Base-by-base conservation (phyloP, 805 yeast genomes). In the Nakazawaea wickerhamii region DNA sequence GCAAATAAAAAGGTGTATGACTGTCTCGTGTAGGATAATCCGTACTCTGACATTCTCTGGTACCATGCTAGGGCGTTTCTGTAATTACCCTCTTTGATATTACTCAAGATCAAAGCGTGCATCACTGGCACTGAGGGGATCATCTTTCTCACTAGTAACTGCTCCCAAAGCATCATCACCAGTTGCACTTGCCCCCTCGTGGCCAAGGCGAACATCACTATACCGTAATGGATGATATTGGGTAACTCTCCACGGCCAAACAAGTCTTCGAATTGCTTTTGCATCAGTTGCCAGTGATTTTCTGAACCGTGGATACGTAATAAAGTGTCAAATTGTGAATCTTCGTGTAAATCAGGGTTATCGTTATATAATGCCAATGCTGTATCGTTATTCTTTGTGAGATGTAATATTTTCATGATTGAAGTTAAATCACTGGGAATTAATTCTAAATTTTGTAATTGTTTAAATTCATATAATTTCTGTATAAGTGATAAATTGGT, bases 151-250 rank as follows among this genome's bases (percentile, higher is more conserved):
- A 64, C 58, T 4, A 61, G 36, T 23, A 79, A 51, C 51, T 75
- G 72, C n/a, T 61, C 46, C 59, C 68, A 81, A 44, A 84, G 61
- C 44, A 55, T 58, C 21, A 71, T 73, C 9, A 74, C 78, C 54
- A 68, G 72, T 30, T 57, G 68, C 31, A 53, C 59, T 49, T 74
- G 77, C 8, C 76, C 81, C 26, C 64, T 55, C 4, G 53, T 48
- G 1, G 85, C 79, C 46, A 84, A 60, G 0, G 84, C 77, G 41
- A 65, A 60, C 73, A 84, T 79, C 10, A 81, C 78, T 14, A 77
- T 70, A 3, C 73, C 67, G 54, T 83, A 84, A 22, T 56, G 44
- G 7, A 52, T 53, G 23, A 68, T 59, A 37, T 69, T 68, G 1
- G 85, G 84, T 20, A 75, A 58, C 32, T 72, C 63, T 1, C 77